Evolutionary conservation across 2,329 filamentous ascomycete genomes (phyloP), one percentile per base, ranked within the genome.

Genomic region (Stagonosporopsis vannaccii): DNA sequence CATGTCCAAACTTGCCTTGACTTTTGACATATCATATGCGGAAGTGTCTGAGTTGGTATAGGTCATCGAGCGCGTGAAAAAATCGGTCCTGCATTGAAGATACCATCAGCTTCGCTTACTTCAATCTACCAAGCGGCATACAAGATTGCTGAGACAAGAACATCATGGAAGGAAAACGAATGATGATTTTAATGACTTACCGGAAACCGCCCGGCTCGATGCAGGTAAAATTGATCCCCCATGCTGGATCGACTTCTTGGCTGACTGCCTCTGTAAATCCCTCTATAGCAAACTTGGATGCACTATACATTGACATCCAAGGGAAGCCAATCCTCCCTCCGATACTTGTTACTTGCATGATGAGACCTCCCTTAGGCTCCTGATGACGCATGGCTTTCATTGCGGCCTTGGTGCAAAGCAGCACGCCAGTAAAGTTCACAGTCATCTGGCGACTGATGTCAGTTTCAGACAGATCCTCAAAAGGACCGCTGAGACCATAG

Each of bases 251-350:
- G 22, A 44, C 41, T 33, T 44, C 41, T 22, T 44, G 41, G 41
- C 41, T 44, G 11, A 44, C 41, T 22, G 41, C 41, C 41, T 44
- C 41, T 23, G 41, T 44, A 33, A 44, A 44, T 33, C 41, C 41
- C 4, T 44, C 41, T 33, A 44, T 44, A 8, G 41, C 41, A 22
- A 44, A 44, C n/a, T 44, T 44, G 41, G 41, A 44, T 33, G 41
- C 41, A 44, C 41, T 44, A 28, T 44, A 44, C 41, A 44, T 44
- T 3, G 41, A 44, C 64, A 78, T 78, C 6, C 66, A 71, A 2
- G 78, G 78, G 1, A 70, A 60, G 33, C 70, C 69, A 17, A 46
- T 46, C n/a, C 43, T 46, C n/a, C 43, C 43, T 36, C 30, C 43
- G 8, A 46, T 36, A 11, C 43, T 46, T 46, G 43, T 46, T 13